These are phyloP conservation scores for Neopestalotiopsis rosae DNA, from an alignment of 2,329 filamentous ascomycete genomes.

Conservation along the genomic window DNA sequence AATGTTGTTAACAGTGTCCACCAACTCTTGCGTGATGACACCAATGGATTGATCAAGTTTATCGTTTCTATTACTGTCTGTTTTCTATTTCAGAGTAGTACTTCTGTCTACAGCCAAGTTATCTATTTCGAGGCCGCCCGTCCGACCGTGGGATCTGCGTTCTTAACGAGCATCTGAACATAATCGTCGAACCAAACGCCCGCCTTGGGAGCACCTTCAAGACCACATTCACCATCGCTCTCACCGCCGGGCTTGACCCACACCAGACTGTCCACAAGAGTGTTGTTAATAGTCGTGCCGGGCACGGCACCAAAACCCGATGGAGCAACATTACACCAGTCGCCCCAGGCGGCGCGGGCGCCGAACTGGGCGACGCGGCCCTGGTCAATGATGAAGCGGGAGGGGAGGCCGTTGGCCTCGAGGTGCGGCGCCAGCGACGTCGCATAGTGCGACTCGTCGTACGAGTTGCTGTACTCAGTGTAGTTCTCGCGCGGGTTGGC, in stretches of 20 bases:
- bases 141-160: constrained; percentile 35
- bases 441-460: constrained; percentile 47
- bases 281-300: constrained; percentile 40
- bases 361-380: constrained; percentile 44
- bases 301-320: constrained; percentile 45
- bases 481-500: constrained; percentile 44
- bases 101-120: neutral
- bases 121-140: neutral
- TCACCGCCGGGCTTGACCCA: constrained; percentile 53
- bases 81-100: too few relatives aligned
- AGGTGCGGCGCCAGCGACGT: constrained; percentile 43
- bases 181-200: constrained; percentile 49
- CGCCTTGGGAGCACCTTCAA: constrained; percentile 41
- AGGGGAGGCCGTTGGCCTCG: constrained; percentile 43
- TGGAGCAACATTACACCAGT: constrained; percentile 50
- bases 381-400: constrained; percentile 51
- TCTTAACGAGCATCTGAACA: constrained; percentile 44
- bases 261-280: constrained; percentile 46
- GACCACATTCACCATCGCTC: constrained; percentile 46
- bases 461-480: constrained; percentile 45
- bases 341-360: constrained; percentile 44
- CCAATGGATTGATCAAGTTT: neutral
- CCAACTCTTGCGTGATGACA: neutral
- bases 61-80: neutral
- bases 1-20: neutral